Evolutionary conservation across 2,329 filamentous ascomycete species (phyloP).

Genomic region (Epichloe festucae): DNA sequence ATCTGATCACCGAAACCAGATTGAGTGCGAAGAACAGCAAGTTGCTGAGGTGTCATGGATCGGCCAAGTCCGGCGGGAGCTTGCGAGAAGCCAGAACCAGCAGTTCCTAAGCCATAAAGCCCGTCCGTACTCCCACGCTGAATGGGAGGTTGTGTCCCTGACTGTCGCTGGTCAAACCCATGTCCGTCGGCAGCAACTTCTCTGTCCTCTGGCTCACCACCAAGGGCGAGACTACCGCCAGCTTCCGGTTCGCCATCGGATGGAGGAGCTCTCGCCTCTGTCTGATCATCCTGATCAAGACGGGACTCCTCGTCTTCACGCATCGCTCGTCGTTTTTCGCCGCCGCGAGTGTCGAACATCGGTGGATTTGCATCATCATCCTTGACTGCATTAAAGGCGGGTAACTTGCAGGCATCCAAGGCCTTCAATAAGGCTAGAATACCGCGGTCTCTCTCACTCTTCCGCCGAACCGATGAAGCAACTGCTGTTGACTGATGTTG

Average conservation of each 20-base stretch:
- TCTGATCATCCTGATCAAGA: conserved; percentile 35
- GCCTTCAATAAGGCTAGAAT: conserved; percentile 25
- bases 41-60: conserved; percentile 69
- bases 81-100: conserved; percentile 33
- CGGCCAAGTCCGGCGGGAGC: conserved; percentile 44
- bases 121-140: conserved; percentile 48
- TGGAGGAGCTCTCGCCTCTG: conserved; percentile 27
- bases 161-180: conserved; percentile 44
- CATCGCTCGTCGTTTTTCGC: conserved; percentile 66
- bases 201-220: conserved; percentile 81
- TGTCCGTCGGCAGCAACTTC: conserved; percentile 41
- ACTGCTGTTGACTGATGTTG: conserved; percentile 5
- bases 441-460: conserved; percentile 11
- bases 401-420: conserved; percentile 24
- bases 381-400: conserved; percentile 7
- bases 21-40: conserved; percentile 52
- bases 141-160: conserved; percentile 64
- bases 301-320: conserved; percentile 55
- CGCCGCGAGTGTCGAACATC: conserved; percentile 71
- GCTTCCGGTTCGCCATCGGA: conserved; percentile 69
- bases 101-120: conserved; percentile 40
- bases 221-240: conserved; percentile 73
- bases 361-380: conserved; percentile 39
- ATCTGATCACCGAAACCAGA: conserved; percentile 46
- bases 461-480: not conserved